Evolutionary conservation across 495 filamentous ascomycete species (phyloP), one percentile per base, ranked within the genome.

Genomic region (Hypoxylon fragiforme): DNA sequence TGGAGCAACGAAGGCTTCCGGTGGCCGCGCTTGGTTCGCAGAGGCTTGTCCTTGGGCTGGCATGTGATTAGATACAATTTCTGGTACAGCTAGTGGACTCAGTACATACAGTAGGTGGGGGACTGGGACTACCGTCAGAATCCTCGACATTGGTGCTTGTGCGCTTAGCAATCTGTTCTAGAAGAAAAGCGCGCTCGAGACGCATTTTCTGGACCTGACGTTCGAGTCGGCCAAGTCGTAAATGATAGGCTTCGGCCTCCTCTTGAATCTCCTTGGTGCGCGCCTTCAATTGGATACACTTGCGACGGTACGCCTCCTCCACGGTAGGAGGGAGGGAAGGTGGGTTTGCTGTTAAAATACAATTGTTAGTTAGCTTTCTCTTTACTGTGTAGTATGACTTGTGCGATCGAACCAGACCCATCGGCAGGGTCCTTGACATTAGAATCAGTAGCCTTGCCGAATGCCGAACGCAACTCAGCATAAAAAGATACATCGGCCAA

Each of bases 211-310:
- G 83, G 59, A 97, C 85, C 60, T 85, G 86, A 37, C 91, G 83
- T 68, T 86, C 82, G 40, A 92, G 79, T 31, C 95, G 90, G n/a
- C 76, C 78, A 35, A 92, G 86, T 38, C 90, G 89, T 20, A 88
- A 70, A 30, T 89, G 83, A 36, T 87, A 83, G 14, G 86, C 76
- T 47, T 95, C 90, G 64, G 96, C 95, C 58, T 87, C 85, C 22
- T 87, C 85, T 63, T 97, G 91, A 63, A 97, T 86, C 66, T 97
- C 92, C 51, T 79, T 84, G 45, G 96, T 87, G 32, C 95, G 90
- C 58, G 87, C 85, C 72, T 94, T 95, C 14, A 99, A 83, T 57
- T 94, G 86, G 73, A 96, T 91, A 70, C 95, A 97, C 82, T 99
- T 99, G 63, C 86, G 83, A 62, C 92, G 90, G 74, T 99, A 99